Conservation (phyloP, 2,329 filamentous ascomycete genomes). For the Ophiostoma sp. region DNA sequence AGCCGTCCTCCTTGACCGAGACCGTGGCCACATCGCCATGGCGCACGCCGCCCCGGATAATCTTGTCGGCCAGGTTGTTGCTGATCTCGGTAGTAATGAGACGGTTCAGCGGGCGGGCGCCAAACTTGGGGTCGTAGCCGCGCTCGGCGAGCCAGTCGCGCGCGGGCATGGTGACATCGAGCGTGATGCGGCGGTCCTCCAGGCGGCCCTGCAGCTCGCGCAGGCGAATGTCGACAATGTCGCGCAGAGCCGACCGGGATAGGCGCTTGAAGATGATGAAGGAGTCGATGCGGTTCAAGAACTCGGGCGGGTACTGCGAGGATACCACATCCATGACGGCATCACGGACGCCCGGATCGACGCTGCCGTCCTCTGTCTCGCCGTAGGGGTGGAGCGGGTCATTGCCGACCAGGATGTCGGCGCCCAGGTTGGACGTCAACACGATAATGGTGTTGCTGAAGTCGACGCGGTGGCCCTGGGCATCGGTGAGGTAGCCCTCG, state of each 20-base stretch:
- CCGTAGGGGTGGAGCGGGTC: slow-evolving; percentile 65
- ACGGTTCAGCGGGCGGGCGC: slow-evolving; percentile 85
- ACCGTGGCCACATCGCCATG: slow-evolving; percentile 73
- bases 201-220: slow-evolving; percentile 79
- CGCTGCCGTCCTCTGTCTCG: slow-evolving; percentile 63
- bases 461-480: slow-evolving; percentile 94
- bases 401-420: slow-evolving; percentile 81
- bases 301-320: slow-evolving; percentile 78
- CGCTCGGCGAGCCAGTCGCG: slow-evolving; percentile 84
- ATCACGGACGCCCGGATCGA: slow-evolving; percentile 70
- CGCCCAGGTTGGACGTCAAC: slow-evolving; percentile 91
- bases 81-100: slow-evolving; percentile 88
- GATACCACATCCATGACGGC: slow-evolving; percentile 89
- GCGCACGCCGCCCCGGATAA: slow-evolving; percentile 82
- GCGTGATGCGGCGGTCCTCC: slow-evolving; percentile 78
- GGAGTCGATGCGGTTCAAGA: slow-evolving; percentile 93
- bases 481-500: slow-evolving; percentile 92
- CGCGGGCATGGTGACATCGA: slow-evolving; percentile 70
- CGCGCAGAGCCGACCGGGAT: slow-evolving; percentile 72
- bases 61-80: slow-evolving; percentile 84
- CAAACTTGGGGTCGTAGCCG: slow-evolving; percentile 89
- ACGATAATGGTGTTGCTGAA: slow-evolving; percentile 97
- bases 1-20: slow-evolving; percentile 62
- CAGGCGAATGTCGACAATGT: slow-evolving; percentile 91
- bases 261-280: slow-evolving; percentile 96